phyloP scores from a whole-genome alignment of 768 basidiomycete genomes.

The Paxillus rubicundulus region DNA sequence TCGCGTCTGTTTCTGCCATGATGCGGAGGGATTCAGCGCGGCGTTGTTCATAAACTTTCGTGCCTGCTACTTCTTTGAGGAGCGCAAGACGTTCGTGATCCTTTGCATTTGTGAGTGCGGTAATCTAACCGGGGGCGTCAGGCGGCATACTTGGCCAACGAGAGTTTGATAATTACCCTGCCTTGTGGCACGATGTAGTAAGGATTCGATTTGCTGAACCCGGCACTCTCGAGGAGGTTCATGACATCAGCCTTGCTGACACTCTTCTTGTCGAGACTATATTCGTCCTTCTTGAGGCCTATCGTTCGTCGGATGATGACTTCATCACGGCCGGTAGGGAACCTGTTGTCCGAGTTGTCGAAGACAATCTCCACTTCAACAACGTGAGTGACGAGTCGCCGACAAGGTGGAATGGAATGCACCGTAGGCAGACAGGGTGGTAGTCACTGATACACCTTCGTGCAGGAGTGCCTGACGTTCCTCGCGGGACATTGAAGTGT shows the following conservation, averaged over 20 bases:
- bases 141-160: background rate
- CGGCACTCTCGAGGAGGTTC: constrained; percentile 94
- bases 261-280: constrained; percentile 93
- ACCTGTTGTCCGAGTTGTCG: constrained; percentile 91
- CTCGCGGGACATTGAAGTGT: constrained; percentile 91
- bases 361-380: constrained; percentile 82
- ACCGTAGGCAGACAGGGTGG: constrained; percentile 92
- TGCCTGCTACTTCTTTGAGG: constrained; percentile 98
- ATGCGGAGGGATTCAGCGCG: constrained; percentile 90
- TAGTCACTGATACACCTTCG: constrained; percentile 84
- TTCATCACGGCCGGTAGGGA: constrained; percentile 88
- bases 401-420: constrained; percentile 11
- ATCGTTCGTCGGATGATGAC: constrained; percentile 91
- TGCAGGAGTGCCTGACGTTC: constrained; percentile 92
- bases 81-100: constrained; percentile 90
- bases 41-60: constrained; percentile 96
- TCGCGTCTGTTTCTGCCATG: constrained; percentile 95
- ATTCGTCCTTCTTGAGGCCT: constrained; percentile 98
- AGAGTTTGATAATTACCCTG: constrained; percentile 53
- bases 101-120: constrained; percentile 93
- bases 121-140: constrained; percentile 58
- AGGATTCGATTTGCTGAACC: constrained; percentile 97
- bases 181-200: constrained; percentile 99
- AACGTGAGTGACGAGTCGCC: background rate
- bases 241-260: constrained; percentile 96